Conservation (phyloP, 2,329 filamentous ascomycete species). For the Aspergillus aculeatinus region DNA sequence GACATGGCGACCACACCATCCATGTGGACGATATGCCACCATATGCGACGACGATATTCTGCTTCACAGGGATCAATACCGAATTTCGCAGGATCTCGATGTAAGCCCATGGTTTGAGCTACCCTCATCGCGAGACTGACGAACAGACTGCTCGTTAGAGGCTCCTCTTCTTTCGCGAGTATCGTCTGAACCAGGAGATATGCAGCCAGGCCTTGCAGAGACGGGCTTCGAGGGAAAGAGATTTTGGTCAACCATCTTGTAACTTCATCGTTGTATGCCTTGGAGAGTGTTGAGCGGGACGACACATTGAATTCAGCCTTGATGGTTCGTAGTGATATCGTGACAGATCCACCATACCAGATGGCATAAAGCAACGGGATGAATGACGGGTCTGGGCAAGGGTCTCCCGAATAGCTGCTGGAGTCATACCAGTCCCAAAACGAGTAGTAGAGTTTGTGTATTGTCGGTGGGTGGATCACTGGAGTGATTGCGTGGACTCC, state of each 20-base stretch:
- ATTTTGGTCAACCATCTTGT: conserved; percentile 44
- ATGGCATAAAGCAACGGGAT: conserved; percentile 48
- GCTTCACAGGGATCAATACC: conserved; percentile 46
- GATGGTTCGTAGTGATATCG: conserved; percentile 43
- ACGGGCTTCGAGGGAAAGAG: conserved; percentile 47
- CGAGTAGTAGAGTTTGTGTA: conserved; percentile 41
- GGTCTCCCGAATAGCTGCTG: conserved; percentile 35
- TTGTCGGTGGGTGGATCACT: conserved; percentile 45
- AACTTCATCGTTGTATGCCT: conserved; percentile 44
- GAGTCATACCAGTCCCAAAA: conserved; percentile 50
- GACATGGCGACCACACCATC: conserved; percentile 52
- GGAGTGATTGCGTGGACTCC: conserved; percentile 48
- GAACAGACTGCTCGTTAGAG: conserved; percentile 49
- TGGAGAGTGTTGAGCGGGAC: conserved; percentile 38
- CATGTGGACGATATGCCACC: conserved; percentile 53
- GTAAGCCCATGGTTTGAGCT: conserved; percentile 50
- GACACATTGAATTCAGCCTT: conserved; percentile 40
- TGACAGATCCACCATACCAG: conserved; percentile 50
- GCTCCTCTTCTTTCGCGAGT: conserved; percentile 50
- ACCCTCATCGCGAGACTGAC: conserved; percentile 49
- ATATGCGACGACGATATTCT: conserved; percentile 47
- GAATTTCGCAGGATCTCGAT: conserved; percentile 51
- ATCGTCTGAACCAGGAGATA: conserved; percentile 50
- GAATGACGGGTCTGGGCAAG: conserved; percentile 43
- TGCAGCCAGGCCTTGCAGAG: conserved; percentile 47